These are phyloP conservation scores for Astraeus odoratus DNA, from an alignment of 768 basidiomycete species.

Conservation along the genomic window DNA sequence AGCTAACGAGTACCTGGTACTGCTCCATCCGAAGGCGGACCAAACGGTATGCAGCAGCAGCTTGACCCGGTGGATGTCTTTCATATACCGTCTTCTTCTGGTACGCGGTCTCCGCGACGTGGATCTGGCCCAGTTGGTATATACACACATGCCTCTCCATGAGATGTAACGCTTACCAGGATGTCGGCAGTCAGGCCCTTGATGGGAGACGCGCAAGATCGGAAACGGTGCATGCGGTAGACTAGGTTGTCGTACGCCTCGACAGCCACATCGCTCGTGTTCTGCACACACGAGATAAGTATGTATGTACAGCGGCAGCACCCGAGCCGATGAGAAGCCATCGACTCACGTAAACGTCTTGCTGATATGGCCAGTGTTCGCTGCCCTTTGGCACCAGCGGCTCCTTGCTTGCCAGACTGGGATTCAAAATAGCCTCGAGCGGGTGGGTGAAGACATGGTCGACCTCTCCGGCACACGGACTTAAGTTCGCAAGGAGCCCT, in stretches of 20 bases:
- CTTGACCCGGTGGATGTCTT: constrained; percentile 52
- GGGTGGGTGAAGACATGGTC: constrained; percentile 76
- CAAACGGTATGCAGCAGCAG: constrained; percentile 17
- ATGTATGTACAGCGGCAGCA: not conserved
- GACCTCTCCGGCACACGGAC: constrained; percentile 62
- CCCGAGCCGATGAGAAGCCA: not conserved
- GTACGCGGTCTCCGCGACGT: constrained; percentile 59
- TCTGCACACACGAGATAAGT: constrained; percentile 32
- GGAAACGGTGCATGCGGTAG: constrained; percentile 83
- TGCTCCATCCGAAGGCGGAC: constrained; percentile 21
- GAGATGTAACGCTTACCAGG: constrained; percentile 40
- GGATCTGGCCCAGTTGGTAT: constrained; percentile 22
- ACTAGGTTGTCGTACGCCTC: constrained; percentile 41
- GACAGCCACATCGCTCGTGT: constrained; percentile 41
- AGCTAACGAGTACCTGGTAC: constrained; percentile 10
- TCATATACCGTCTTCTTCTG: constrained; percentile 42
- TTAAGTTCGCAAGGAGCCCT: constrained; percentile 41
- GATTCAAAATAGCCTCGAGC: constrained; percentile 65
- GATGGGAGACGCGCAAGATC: constrained; percentile 69
- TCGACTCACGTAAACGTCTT: constrained; percentile 58
- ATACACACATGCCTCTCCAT: not conserved
- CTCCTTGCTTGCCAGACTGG: constrained; percentile 35
- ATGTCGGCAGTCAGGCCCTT: constrained; percentile 84
- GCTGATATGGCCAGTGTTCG: constrained; percentile 77
- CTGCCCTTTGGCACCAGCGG: constrained; percentile 49